Base-by-base conservation (phyloP, 495 filamentous ascomycete species). In the Parathielavia appendiculata region DNA sequence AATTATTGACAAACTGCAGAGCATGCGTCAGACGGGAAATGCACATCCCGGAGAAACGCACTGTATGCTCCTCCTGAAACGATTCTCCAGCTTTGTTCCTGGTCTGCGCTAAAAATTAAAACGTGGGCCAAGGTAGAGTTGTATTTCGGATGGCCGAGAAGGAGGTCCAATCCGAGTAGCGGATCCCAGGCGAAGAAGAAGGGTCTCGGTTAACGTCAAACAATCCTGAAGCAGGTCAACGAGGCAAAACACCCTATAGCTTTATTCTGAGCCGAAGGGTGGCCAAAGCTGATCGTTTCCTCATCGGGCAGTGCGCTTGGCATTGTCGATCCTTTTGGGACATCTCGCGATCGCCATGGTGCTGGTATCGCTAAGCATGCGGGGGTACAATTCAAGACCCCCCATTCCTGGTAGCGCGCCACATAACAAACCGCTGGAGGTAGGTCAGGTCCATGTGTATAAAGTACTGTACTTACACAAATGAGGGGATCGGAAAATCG, bases 301-400 rank as follows among this genome's bases (percentile, higher is more conserved):
- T 35, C 10, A 22, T 44, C 52, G 9, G 17, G 17, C 50, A 40
- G 50, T 19, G 39, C 30, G 13, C 14, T 47, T 56, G 41, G 43
- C 53, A 10, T 34, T 49, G 43, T 23, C n/a, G 57, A 53, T 60
- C 36, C 58, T 55, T n/a, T n/a, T n/a, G n/a, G n/a, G 19, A 38
- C 58, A 50, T 46, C 19, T 32, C 53, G 53, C 38, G 40, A 54
- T 54, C 52, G 40, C 23, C 36, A 43, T 14, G 5, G n/a, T 52
- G 49, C 36, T 48, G 45, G 9, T 22, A 17, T 46, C n/a, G n/a
- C n/a, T n/a, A n/a, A n/a, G n/a, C n/a, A n/a, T n/a, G n/a, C n/a
- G n/a, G n/a, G n/a, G n/a, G n/a, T n/a, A n/a, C n/a, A n/a, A n/a
- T n/a, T n/a, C n/a, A n/a, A n/a, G n/a, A n/a, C n/a, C n/a, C n/a